A percentile compares a stretch with the other conserved stretches of the same genome.
Conservation (phyloP, 768 basidiomycete species). For the Auriscalpium orientale region DNA sequence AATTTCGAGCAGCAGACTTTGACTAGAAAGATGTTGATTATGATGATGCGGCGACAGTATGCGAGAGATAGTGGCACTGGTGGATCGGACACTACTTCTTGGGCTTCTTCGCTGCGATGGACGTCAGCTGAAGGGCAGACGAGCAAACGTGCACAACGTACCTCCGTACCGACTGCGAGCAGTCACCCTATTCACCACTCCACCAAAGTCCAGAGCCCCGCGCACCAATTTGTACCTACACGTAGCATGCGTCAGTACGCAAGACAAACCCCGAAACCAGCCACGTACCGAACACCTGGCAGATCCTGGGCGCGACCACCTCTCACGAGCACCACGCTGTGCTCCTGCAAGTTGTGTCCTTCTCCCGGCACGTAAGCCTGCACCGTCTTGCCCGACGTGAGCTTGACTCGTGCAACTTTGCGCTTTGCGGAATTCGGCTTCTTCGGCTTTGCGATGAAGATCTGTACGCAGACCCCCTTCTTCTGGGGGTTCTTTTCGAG, state of each 20-base stretch:
- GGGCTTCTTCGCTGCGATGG: constrained; percentile 67
- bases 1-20: no score
- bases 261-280: neutral
- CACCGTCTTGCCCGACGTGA: constrained; percentile 80
- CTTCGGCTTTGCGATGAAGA: constrained; percentile 81
- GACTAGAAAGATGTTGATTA: no score
- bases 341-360: constrained; percentile 96
- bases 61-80: no score
- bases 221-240: constrained; percentile 90
- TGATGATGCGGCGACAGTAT: no score
- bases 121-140: constrained; percentile 16
- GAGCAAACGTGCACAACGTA: constrained; percentile 26
- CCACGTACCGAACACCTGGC: constrained; percentile 84
- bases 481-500: constrained; percentile 75
- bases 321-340: constrained; percentile 89
- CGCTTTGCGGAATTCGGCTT: constrained; percentile 99
- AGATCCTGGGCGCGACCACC: constrained; percentile 97
- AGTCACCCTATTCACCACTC: constrained; percentile 75
- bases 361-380: constrained; percentile 96
- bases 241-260: no score
- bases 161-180: constrained; percentile 92
- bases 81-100: constrained; percentile 45
- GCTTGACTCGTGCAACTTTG: constrained; percentile 91
- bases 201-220: constrained; percentile 86
- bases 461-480: constrained; percentile 84